Evolutionary conservation across 2,329 filamentous ascomycete genomes (phyloP), one percentile per base, ranked within the genome.

Genomic region (Ramichloridium luteum): DNA sequence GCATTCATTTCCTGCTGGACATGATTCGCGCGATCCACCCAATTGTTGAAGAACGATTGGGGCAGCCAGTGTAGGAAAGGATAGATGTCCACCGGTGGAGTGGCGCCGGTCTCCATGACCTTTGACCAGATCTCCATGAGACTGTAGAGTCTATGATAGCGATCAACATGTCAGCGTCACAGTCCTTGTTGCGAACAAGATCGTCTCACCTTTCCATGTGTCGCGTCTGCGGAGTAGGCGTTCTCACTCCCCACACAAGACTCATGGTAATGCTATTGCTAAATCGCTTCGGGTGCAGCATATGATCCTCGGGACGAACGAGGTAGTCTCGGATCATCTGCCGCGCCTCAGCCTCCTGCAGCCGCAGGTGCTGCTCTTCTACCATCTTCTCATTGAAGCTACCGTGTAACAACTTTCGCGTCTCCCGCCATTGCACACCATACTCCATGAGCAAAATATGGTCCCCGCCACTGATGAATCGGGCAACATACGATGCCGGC

Each of bases 201-300:
- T 4, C 12, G 16, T 45, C 36, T 43, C 16, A 40, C 38, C 36
- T 28, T 30, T 43, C 29, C 43, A 43, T 46, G 31, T 43, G 43
- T 16, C 29, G 37, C 14, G 35, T 46, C 26, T 37, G 32, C 10
- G 34, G 39, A n/a, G 26, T 40, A 5, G 46, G 46, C 4, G 47
- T 48, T 43, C 56, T 28, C 3, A 46, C 31, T 6, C 47, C 48
- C 34, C 40, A 48, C 16, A 50, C 59, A n/a, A 63, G 41, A 25
- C 50, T 56, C 51, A 60, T 66, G 15, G 53, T 64, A 31, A 68
- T 58, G 36, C 61, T 66, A 38, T 70, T 69, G 30, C 56, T 63
- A 36, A 57, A 67, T 3, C 67, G 51, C 39, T 62, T 61, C 0
- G 64, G 57, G 40, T 68, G 63, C 16, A 53, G 34, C 61, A 67